Conservation (phyloP, 2,329 filamentous ascomycete species). For the Fusarium proliferatum region DNA sequence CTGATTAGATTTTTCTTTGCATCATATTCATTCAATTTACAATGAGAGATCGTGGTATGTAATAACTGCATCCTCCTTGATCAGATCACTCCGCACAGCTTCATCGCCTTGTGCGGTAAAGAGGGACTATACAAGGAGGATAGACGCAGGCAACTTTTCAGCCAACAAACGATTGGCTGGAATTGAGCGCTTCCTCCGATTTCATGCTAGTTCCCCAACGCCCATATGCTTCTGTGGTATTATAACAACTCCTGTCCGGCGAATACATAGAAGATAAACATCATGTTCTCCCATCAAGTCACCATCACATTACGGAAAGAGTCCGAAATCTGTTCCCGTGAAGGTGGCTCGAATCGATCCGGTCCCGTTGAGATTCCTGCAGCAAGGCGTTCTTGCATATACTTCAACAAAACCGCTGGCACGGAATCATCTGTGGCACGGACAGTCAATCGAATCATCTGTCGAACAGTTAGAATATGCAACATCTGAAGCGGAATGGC, state of each 20-base stretch:
- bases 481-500: background rate
- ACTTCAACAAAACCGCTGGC: slow-evolving; percentile 80
- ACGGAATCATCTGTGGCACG: slow-evolving; percentile 93
- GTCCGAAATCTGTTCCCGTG: slow-evolving; percentile 64
- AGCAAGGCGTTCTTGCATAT: slow-evolving; percentile 87
- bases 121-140: slow-evolving; percentile 17
- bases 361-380: slow-evolving; percentile 58
- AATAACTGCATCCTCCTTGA: slow-evolving; percentile 38
- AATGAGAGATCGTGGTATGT: slow-evolving; percentile 43
- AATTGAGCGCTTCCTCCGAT: slow-evolving; percentile 39
- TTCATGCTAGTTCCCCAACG: slow-evolving; percentile 47
- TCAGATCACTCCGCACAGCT: slow-evolving; percentile 29
- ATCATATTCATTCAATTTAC: slow-evolving; percentile 31
- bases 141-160: slow-evolving; percentile 33
- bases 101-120: slow-evolving; percentile 17
- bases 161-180: slow-evolving; percentile 32
- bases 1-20: background rate
- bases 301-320: slow-evolving; percentile 69
- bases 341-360: slow-evolving; percentile 55
- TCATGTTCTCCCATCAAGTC: slow-evolving; percentile 39
- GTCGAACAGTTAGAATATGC: slow-evolving; percentile 29
- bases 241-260: slow-evolving; percentile 43
- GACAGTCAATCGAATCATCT: slow-evolving; percentile 97
- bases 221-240: slow-evolving; percentile 48
- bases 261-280: slow-evolving; percentile 40